phyloP scores from a whole-genome alignment of 176 grass and related monocot genomes.

The Puccinellia tenuiflora region DNA sequence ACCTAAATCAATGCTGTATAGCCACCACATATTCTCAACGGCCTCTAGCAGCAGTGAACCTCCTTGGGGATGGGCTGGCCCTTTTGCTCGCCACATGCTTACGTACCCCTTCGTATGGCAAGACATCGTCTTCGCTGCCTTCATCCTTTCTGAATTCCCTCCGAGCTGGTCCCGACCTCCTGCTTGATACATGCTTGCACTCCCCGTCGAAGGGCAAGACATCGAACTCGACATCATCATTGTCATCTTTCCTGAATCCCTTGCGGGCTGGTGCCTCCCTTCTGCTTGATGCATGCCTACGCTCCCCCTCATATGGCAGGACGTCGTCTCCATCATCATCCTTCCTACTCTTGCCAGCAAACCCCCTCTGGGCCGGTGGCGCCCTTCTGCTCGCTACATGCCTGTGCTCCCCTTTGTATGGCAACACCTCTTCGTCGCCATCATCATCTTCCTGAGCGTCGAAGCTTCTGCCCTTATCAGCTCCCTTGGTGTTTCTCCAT shows the following conservation, averaged over 20 bases:
- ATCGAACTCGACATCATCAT: background rate
- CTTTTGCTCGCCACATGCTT: constrained; percentile 27
- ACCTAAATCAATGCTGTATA: background rate
- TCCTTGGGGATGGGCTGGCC: constrained; percentile 17
- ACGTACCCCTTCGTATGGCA: constrained; percentile 18
- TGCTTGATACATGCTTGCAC: constrained; percentile 19
- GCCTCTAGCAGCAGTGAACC: constrained; percentile 32
- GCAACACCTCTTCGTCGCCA: background rate
- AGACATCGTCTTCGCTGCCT: constrained; percentile 17
- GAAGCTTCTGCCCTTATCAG: constrained; percentile 12
- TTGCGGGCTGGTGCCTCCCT: constrained; percentile 15
- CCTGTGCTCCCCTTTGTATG: constrained; percentile 2
- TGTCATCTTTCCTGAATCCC: constrained; percentile 5
- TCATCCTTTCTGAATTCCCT: constrained; percentile 27
- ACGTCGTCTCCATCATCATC: background rate
- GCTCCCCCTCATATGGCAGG: background rate
- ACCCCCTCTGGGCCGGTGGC: constrained; percentile 15
- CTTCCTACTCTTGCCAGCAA: background rate
- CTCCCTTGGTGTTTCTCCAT: constrained; percentile 17
- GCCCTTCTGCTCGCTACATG: constrained; percentile 25
- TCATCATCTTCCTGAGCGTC: background rate
- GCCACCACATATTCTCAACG: background rate
- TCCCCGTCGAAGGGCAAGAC: background rate
- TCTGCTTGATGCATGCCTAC: constrained; percentile 20
- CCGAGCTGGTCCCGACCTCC: background rate